Evolutionary conservation across 2,329 filamentous ascomycete species (phyloP).

Genomic region (Shiraia bambusicola): DNA sequence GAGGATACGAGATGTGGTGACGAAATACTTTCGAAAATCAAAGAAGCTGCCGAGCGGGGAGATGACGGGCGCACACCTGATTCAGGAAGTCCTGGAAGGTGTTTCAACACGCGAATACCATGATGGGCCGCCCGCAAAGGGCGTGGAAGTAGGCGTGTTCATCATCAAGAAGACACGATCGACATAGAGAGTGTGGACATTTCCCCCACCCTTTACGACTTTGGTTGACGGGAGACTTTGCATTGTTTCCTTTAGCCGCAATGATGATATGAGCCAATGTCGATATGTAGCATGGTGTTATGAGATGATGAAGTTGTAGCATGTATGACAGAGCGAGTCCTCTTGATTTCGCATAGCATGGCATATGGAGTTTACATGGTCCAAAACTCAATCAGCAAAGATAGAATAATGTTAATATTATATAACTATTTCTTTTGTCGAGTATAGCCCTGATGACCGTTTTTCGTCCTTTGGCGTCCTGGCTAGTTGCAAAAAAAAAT

Average conservation of each 20-base stretch:
- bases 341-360: conserved; percentile 16
- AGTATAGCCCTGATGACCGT: too few relatives aligned
- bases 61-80: conserved; percentile 56
- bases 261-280: neutral
- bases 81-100: conserved; percentile 60
- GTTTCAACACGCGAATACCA: conserved; percentile 55
- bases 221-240: neutral
- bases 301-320: neutral
- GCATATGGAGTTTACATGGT: conserved; percentile 15
- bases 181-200: conserved; percentile 9
- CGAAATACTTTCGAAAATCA: conserved; percentile 48
- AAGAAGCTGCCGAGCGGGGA: conserved; percentile 47
- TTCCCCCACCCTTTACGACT: conserved; percentile 2
- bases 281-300: conserved; percentile 4
- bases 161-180: conserved; percentile 42
- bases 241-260: neutral
- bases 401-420: too few relatives aligned
- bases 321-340: conserved; percentile 6
- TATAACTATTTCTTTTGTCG: too few relatives aligned
- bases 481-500: too few relatives aligned
- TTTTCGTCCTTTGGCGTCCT: too few relatives aligned
- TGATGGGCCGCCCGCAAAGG: conserved; percentile 46
- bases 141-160: conserved; percentile 52
- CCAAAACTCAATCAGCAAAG: conserved; percentile 2
- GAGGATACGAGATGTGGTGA: conserved; percentile 56